phyloP scores from a whole-genome alignment of 2,329 filamentous ascomycete genomes.

The Teratosphaeria epicoccoides region DNA sequence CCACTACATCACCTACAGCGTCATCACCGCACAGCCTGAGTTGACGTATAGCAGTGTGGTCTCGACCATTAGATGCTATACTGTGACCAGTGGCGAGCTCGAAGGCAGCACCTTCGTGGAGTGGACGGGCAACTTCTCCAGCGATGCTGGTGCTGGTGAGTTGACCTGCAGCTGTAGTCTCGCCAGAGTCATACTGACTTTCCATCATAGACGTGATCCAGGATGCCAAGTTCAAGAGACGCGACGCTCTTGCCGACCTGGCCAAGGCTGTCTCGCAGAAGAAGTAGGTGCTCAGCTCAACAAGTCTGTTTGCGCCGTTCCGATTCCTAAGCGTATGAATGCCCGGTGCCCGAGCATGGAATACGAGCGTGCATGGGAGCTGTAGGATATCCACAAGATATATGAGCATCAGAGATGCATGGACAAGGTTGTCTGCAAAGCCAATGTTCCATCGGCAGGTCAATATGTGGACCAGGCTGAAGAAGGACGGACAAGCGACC shows the following conservation, averaged over 20 bases:
- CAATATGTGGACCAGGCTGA: no score
- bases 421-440: background rate
- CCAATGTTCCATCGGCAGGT: background rate
- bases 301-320: background rate
- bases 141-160: slow-evolving; percentile 58
- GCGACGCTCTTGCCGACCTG: slow-evolving; percentile 58
- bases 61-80: slow-evolving; percentile 55
- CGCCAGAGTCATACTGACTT: background rate
- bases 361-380: background rate
- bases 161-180: slow-evolving; percentile 6
- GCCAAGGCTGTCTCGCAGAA: slow-evolving; percentile 32
- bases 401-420: background rate
- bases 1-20: slow-evolving; percentile 64
- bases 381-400: background rate
- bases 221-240: slow-evolving; percentile 67
- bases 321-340: background rate
- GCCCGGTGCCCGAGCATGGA: background rate
- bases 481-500: no score
- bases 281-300: slow-evolving; percentile 11
- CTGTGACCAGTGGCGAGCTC: slow-evolving; percentile 55
- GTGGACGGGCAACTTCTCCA: slow-evolving; percentile 61
- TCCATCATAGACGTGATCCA: slow-evolving; percentile 51
- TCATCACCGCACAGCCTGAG: slow-evolving; percentile 56
- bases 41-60: slow-evolving; percentile 56
- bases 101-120: slow-evolving; percentile 57